Evolutionary conservation across 1,284 basidiomycete species (phyloP), one percentile per base, ranked within the genome.

Genomic region (Trametes hirsuta): DNA sequence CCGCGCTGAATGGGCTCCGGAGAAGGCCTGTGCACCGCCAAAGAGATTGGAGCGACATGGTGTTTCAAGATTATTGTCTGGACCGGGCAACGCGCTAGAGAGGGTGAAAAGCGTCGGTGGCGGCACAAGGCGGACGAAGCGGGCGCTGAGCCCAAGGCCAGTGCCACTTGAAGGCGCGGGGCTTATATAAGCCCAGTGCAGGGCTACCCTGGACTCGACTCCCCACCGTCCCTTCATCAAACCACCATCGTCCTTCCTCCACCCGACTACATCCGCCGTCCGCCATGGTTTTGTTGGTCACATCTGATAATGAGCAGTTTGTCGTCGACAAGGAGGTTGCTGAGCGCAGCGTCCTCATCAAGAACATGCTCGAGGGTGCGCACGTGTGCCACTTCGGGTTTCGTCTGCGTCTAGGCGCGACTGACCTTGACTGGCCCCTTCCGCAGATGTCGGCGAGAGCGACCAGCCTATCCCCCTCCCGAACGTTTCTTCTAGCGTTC

Each of bases 301-400:
- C 96, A 51, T 98, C 97, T 48, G 97, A 99, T 78, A 96, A 95
- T 71, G 97, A 98, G 78, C 86, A 92, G 67, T 99, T 98, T 79
- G 85, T 85, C 63, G 93, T 97, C 67, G 95, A 98, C 74, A 92
- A 91, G 77, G 94, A 97, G 66, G 93, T 99, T 59, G 95, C 95
- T 59, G 94, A 95, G 81, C 92, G 96, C 74, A 94, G 90, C 66
- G 93, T 97, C 18, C 87, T 99, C 69, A 97, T 99, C 80, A 98
- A 97, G 85, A 95, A 97, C 82, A 98, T 99, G 97, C 90, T 99
- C 62, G 97, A 99, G 78, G 97, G 97, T 96, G 45, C 30, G 65
- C 58, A 35, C n/a, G 11, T 51, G 22, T 42, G 42, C 42, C 30
- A 48, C 18, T 6, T 18, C 34, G 30, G 30, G 30, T 30, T 30